A percentile compares a stretch with the other conserved stretches of the same genome.
phyloP scores from a whole-genome alignment of 768 basidiomycete genomes.

The Termitomyces heimii region DNA sequence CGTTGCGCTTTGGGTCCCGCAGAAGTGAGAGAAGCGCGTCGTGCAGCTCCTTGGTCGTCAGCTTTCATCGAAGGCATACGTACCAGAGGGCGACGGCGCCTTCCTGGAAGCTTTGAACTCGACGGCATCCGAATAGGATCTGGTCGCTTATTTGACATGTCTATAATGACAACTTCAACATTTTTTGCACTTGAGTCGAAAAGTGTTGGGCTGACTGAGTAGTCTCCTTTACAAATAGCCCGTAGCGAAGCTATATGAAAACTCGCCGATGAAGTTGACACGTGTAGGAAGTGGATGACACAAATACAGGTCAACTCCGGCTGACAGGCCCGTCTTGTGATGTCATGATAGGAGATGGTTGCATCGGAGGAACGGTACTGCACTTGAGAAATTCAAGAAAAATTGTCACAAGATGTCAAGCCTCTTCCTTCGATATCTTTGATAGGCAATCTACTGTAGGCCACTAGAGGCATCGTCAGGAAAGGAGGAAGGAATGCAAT shows the following conservation, averaged over 20 bases:
- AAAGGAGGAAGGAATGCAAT: not conserved
- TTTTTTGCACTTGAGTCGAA: not conserved
- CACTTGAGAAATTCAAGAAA: no score
- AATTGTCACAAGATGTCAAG: no score
- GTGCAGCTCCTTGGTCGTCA: constrained; percentile 18
- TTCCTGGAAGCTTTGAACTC: constrained; percentile 19
- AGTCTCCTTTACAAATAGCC: not conserved
- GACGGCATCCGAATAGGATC: constrained; percentile 19
- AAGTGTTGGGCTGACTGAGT: not conserved
- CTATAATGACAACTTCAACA: not conserved
- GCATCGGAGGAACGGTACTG: no score
- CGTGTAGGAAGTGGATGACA: not conserved
- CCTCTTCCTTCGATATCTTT: no score
- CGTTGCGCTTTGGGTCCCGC: constrained; percentile 55
- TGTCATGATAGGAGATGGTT: no score
- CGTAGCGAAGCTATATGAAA: no score
- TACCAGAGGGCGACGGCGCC: constrained; percentile 22
- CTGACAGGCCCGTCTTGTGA: not conserved
- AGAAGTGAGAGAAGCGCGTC: constrained; percentile 34
- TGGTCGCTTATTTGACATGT: constrained; percentile 8
- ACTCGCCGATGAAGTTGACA: not conserved
- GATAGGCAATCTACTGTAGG: no score
- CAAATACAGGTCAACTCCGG: not conserved
- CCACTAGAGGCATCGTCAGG: not conserved
- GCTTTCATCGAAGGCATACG: constrained; percentile 23